Percentiles rank a stretch among this genome's conserved stretches.
phyloP scores from a whole-genome alignment of 73 alveolate species.

The Uronychia binucleata region DNA sequence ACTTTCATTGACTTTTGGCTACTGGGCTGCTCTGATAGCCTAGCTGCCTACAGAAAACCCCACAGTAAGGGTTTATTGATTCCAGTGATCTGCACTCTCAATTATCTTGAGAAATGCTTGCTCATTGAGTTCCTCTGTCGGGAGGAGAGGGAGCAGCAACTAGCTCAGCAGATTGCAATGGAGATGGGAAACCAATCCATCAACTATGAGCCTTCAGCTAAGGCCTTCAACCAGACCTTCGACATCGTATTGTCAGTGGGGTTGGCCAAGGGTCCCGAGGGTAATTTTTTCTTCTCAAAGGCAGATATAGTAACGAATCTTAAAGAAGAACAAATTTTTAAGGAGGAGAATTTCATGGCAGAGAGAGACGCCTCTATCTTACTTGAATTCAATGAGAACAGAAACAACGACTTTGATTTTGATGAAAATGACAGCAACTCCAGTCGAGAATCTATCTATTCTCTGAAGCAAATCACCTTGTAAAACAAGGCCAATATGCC shows the following conservation, averaged over 20 bases:
- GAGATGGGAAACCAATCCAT: not conserved
- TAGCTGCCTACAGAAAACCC: not conserved
- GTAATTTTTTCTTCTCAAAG: too few species aligned
- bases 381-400: too few species aligned
- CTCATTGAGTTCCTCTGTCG: slow-evolving; percentile 24
- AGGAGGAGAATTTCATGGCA: too few species aligned
- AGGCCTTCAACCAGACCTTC: not conserved
- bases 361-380: too few species aligned
- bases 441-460: too few species aligned
- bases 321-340: too few species aligned
- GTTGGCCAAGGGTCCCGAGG: too few species aligned
- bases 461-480: too few species aligned
- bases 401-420: too few species aligned
- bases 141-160: not conserved
- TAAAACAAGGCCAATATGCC: too few species aligned
- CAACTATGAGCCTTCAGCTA: not conserved
- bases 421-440: too few species aligned
- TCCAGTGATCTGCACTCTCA: slow-evolving; percentile 17
- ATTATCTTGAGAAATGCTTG: slow-evolving; percentile 62
- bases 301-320: too few species aligned
- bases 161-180: not conserved
- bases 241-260: not conserved
- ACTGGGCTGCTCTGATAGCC: slow-evolving; percentile 26
- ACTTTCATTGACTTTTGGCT: slow-evolving; percentile 57
- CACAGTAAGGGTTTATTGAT: not conserved